phyloP scores from a whole-genome alignment of 306 rosid genomes.

The Casuarina cunninghamiana region DNA sequence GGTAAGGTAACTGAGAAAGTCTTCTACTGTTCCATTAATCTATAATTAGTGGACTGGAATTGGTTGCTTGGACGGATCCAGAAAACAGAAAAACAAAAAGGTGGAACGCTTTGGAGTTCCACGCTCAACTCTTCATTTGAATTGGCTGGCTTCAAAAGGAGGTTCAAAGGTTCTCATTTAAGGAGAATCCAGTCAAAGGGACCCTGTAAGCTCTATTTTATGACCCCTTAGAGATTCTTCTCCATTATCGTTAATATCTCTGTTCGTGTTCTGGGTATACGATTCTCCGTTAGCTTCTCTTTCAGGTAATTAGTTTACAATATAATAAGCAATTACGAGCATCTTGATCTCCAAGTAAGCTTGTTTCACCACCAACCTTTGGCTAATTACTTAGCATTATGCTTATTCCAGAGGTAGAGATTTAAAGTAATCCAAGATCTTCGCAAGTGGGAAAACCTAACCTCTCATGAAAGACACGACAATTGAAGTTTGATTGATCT shows the following conservation, averaged over 20 bases:
- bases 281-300: background rate
- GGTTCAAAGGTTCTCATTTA: background rate
- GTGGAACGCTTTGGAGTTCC: background rate
- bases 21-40: background rate
- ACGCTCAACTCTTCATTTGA: background rate
- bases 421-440: too few relatives aligned
- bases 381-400: too few relatives aligned
- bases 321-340: too few relatives aligned
- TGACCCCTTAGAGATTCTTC: background rate
- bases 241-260: too few relatives aligned
- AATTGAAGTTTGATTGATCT: too few relatives aligned
- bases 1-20: too few relatives aligned
- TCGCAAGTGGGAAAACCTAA: too few relatives aligned
- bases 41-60: background rate
- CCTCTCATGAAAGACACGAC: too few relatives aligned
- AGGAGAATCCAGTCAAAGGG: background rate
- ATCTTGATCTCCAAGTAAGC: too few relatives aligned
- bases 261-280: background rate
- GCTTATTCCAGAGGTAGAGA: too few relatives aligned
- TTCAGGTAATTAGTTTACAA: background rate
- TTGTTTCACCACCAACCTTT: too few relatives aligned
- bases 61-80: background rate
- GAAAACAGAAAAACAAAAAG: background rate
- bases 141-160: background rate
- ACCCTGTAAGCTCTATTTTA: background rate